Evolutionary conservation across 768 basidiomycete species (phyloP).

Genomic region (Mycena leptocephala): DNA sequence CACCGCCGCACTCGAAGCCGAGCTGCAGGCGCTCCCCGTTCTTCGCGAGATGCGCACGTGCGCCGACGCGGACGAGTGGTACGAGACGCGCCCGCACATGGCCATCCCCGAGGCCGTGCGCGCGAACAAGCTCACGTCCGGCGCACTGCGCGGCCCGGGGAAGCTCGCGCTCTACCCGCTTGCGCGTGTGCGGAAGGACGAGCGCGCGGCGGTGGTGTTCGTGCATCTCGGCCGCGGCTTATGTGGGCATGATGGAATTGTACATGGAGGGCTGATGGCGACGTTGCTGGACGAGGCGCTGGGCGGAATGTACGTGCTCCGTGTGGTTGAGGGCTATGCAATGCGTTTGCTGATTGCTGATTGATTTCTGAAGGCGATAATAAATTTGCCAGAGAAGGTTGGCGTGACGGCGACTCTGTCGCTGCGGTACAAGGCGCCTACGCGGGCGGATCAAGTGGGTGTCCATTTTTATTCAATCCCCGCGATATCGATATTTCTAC

Average conservation of each 20-base stretch:
- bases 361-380: conserved; percentile 73
- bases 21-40: conserved; percentile 76
- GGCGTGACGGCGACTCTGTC: conserved; percentile 93
- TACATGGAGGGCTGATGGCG: conserved; percentile 94
- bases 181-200: conserved; percentile 82
- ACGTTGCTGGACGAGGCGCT: conserved; percentile 92
- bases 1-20: conserved; percentile 74
- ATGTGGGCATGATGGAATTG: conserved; percentile 95
- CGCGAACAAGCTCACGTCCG: conserved; percentile 89
- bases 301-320: conserved; percentile 81
- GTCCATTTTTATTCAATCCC: no score
- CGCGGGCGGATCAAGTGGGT: conserved; percentile 87
- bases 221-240: conserved; percentile 89
- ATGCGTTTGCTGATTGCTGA: no score
- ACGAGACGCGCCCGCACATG: conserved; percentile 82
- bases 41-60: conserved; percentile 66
- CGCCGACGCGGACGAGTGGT: conserved; percentile 75
- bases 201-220: conserved; percentile 79
- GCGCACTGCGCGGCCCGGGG: conserved; percentile 90
- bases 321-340: no score
- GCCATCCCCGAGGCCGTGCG: conserved; percentile 80
- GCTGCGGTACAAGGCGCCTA: conserved; percentile 90
- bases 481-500: no score
- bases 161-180: conserved; percentile 88
- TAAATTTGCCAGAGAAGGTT: conserved; percentile 89